Percentiles rank a stretch among this genome's conserved stretches.
Evolutionary conservation across 495 filamentous ascomycete genomes (phyloP).

Genomic region (Aspergillus hancockii): DNA sequence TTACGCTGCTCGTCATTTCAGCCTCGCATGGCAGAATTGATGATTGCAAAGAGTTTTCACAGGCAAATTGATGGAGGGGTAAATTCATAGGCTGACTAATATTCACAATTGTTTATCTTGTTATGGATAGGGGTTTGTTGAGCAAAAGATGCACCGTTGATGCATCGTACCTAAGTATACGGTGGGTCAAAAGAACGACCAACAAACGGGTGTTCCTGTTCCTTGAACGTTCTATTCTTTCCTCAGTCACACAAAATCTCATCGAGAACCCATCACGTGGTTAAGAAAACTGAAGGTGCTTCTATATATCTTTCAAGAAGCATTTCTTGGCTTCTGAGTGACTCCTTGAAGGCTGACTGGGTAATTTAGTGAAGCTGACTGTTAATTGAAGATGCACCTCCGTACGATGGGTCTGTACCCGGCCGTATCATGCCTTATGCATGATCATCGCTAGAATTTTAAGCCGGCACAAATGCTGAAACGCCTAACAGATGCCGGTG

Average conservation of each 20-base stretch:
- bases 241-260: background rate
- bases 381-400: background rate
- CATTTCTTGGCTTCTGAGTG: no score
- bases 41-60: no score
- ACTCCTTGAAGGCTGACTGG: no score
- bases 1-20: background rate
- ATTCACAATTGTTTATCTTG: no score
- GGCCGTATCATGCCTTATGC: background rate
- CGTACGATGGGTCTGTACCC: background rate
- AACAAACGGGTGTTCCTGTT: background rate
- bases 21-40: background rate
- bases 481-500: constrained; percentile 4
- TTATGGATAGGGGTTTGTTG: no score
- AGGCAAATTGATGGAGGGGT: background rate
- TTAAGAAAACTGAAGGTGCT: no score
- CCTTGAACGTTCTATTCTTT: background rate
- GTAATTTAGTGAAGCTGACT: background rate
- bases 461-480: background rate
- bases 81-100: background rate
- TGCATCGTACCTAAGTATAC: background rate
- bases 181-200: background rate
- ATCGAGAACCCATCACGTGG: background rate
- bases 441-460: background rate
- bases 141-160: background rate
- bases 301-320: no score